Percentiles rank a stretch among this genome's conserved stretches.
Evolutionary conservation across 148 eudicot genomes (phyloP).

Genomic region (Pouteria glomerata): DNA sequence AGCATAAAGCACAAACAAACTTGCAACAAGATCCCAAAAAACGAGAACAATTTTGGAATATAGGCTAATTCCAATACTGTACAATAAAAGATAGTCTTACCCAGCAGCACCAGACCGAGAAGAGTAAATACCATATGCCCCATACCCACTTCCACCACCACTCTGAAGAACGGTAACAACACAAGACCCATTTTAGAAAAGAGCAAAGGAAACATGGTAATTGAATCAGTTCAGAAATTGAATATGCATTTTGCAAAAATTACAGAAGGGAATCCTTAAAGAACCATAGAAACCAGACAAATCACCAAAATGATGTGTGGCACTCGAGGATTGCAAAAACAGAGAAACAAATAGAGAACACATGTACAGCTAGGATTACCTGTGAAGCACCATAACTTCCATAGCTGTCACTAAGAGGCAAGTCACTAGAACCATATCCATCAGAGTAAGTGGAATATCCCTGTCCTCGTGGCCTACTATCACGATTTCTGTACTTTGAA

Average conservation of each 20-base stretch:
- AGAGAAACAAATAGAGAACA: background rate
- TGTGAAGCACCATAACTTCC: slow-evolving; percentile 64
- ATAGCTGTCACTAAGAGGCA: slow-evolving; percentile 40
- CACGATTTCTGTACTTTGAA: slow-evolving; percentile 57
- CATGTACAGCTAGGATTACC: slow-evolving; percentile 33
- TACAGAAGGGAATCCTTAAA: background rate
- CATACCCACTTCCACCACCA: slow-evolving; percentile 52
- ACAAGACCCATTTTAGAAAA: background rate
- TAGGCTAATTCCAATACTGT: background rate
- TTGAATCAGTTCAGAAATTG: background rate
- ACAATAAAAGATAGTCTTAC: slow-evolving; percentile 34
- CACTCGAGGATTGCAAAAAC: background rate
- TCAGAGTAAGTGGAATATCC: slow-evolving; percentile 53
- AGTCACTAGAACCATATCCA: slow-evolving; percentile 52
- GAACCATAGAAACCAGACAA: background rate
- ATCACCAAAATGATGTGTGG: background rate
- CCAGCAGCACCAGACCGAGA: slow-evolving; percentile 49
- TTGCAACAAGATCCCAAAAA: background rate
- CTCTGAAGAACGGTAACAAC: slow-evolving; percentile 36
- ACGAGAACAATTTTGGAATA: background rate
- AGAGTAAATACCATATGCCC: slow-evolving; percentile 67
- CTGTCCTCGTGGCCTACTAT: slow-evolving; percentile 53
- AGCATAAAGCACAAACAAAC: background rate
- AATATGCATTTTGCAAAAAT: background rate
- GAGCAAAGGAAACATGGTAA: background rate